Conservation (phyloP, 1,284 basidiomycete genomes). For the Apiotrichum sp. region DNA sequence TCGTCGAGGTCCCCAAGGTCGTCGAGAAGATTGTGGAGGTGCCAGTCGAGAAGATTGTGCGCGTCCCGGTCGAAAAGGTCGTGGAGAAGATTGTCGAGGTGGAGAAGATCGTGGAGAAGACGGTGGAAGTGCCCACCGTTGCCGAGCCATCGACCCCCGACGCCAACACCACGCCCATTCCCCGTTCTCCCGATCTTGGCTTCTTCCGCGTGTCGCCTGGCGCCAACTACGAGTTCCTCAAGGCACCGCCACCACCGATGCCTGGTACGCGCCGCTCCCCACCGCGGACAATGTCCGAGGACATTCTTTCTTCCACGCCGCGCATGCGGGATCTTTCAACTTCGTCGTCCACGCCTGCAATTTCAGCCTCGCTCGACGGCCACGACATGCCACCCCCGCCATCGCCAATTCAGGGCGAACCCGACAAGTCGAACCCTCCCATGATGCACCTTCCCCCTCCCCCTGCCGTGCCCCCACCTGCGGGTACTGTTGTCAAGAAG, state of each 20-base stretch:
- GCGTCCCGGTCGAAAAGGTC: conserved; percentile 13
- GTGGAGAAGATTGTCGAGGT: conserved; percentile 2
- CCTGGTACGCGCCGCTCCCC: conserved; percentile 5
- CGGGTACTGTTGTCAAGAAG: conserved; percentile 45
- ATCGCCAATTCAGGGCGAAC: conserved; percentile 23
- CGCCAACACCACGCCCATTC: not conserved
- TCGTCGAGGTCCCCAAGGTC: conserved; percentile 23
- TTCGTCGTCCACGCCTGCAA: not conserved
- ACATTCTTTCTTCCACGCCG: conserved; percentile 22
- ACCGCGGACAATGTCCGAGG: conserved; percentile 8
- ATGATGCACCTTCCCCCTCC: conserved; percentile 80
- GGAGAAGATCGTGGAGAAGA: conserved; percentile 26
- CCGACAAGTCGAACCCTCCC: conserved; percentile 76
- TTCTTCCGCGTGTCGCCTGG: conserved; percentile 42
- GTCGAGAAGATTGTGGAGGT: conserved; percentile 24
- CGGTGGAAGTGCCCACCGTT: conserved; percentile 25
- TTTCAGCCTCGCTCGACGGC: not conserved
- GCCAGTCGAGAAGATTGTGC: conserved; percentile 39
- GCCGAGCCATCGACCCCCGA: not conserved
- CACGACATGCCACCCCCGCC: conserved; percentile 8
- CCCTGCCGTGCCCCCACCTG: conserved; percentile 69
- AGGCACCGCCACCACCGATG: conserved; percentile 36
- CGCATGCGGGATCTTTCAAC: conserved; percentile 14
- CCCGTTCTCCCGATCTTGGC: conserved; percentile 33
- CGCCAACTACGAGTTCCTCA: conserved; percentile 47